Base-by-base conservation (phyloP, 2,329 filamentous ascomycete species). In the Aspergillus transmontanensis region DNA sequence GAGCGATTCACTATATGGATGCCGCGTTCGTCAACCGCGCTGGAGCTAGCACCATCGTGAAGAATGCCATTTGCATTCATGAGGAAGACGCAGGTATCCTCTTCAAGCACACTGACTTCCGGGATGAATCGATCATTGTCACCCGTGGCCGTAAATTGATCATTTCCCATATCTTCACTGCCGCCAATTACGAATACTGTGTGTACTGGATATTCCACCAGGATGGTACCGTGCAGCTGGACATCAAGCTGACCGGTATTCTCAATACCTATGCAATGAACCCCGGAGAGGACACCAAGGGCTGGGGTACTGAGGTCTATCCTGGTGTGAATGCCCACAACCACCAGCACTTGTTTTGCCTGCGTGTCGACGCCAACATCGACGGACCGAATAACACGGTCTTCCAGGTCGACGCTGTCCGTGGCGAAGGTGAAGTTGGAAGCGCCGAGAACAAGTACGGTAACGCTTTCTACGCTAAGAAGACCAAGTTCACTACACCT, bases 41-140 rank as follows among this genome's bases (percentile, higher is more conserved):
- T 5, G 94, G 94, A 28, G 85, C 86, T n/a, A 83, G 91, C 32
- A 88, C 89, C 4, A 90, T 89, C 1, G 93, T 97, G 81, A 94
- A 96, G 83, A 97, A 97, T 73, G 94, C 94, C 43, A 90, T 97
- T 69, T 97, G 94, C 77, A 94, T 97, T 68, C 94, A 97, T 79
- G 94, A 97, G 77, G 94, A 97, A 80, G 94, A 97, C 68, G 87
- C 87, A 2, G 94, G 94, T 6, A 95, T 97, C 63, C 83, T 97
- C 0, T 97, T 96, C 86, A 97, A 97, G 81, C 92, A 96, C 80
- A 93, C 89, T 19, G 94, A 97, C 79, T 97, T 97, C 86, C 87
- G 94, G 43, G 94, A 97, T 73, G 90, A 95, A 50, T 94, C 91
- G 0, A 87, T 89, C 60, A 92, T 95, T 11, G 91, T 96, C 5